Evolutionary conservation across 1,284 basidiomycete species (phyloP).

Genomic region (Austropuccinia psidii): DNA sequence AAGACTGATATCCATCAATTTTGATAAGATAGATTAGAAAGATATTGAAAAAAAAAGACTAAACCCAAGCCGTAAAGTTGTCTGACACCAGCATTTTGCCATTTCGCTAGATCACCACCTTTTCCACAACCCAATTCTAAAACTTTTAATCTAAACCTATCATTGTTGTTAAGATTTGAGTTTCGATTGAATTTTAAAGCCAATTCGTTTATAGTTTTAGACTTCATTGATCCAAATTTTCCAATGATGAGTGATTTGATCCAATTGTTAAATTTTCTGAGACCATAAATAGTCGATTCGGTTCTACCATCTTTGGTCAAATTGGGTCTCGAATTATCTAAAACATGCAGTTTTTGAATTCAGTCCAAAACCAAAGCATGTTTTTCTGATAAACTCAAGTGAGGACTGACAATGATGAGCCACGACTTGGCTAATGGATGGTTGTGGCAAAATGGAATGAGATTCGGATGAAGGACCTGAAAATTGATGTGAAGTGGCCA

Average conservation of each 20-base stretch:
- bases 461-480: not conserved
- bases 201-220: constrained; percentile 17
- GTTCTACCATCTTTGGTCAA: constrained; percentile 73
- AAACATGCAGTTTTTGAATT: not conserved
- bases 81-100: constrained; percentile 74
- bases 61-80: constrained; percentile 75
- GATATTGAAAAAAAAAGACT: constrained; percentile 44
- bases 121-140: constrained; percentile 97
- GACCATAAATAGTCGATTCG: constrained; percentile 89
- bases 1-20: not conserved
- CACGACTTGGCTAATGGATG: constrained; percentile 18
- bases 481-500: not conserved
- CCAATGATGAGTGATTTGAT: constrained; percentile 90
- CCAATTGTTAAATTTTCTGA: constrained; percentile 99
- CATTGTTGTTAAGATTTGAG: not conserved
- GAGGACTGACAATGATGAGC: constrained; percentile 29
- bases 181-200: constrained; percentile 50
- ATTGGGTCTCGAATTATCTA: constrained; percentile 86
- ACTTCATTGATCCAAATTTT: constrained; percentile 56
- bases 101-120: constrained; percentile 93
- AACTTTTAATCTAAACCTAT: constrained; percentile 68
- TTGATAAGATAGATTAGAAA: not conserved
- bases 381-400: not conserved
- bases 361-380: not conserved
- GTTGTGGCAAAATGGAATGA: not conserved